Percentiles rank a stretch among this genome's conserved stretches.
Conservation (phyloP, 306 rosid genomes). For the Macrotyloma uniflorum region DNA sequence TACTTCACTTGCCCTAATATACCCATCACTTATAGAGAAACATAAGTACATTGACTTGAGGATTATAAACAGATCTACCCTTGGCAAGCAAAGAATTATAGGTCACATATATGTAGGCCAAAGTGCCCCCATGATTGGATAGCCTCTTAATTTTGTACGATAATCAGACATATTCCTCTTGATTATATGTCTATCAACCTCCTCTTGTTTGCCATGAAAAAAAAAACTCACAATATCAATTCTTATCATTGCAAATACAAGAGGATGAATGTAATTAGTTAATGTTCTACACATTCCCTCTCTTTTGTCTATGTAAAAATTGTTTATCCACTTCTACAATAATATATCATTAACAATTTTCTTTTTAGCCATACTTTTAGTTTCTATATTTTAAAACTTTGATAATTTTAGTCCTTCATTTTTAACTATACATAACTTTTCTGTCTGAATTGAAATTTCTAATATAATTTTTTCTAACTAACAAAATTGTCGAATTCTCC, state of each 20-base stretch:
- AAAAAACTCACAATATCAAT: neutral
- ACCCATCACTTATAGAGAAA: slow-evolving; percentile 39
- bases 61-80: slow-evolving; percentile 37
- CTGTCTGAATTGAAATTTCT: too few species aligned
- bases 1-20: slow-evolving; percentile 34
- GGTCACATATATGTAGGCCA: slow-evolving; percentile 38
- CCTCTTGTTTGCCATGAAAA: slow-evolving; percentile 28
- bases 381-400: too few species aligned
- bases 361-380: too few species aligned
- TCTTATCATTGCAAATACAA: neutral
- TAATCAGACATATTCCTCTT: slow-evolving; percentile 41
- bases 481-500: too few species aligned
- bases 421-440: too few species aligned
- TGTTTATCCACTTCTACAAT: too few species aligned
- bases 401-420: too few species aligned
- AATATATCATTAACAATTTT: too few species aligned
- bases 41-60: slow-evolving; percentile 46
- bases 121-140: slow-evolving; percentile 49
- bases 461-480: too few species aligned
- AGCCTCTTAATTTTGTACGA: slow-evolving; percentile 44
- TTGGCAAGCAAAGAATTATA: slow-evolving; percentile 30
- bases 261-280: neutral
- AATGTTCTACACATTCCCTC: too few species aligned
- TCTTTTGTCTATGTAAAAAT: too few species aligned
- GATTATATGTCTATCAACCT: slow-evolving; percentile 29